A percentile compares a stretch with the other conserved stretches of the same genome.
Evolutionary conservation across 768 basidiomycete genomes (phyloP).

Genomic region (Piloderma croceum): DNA sequence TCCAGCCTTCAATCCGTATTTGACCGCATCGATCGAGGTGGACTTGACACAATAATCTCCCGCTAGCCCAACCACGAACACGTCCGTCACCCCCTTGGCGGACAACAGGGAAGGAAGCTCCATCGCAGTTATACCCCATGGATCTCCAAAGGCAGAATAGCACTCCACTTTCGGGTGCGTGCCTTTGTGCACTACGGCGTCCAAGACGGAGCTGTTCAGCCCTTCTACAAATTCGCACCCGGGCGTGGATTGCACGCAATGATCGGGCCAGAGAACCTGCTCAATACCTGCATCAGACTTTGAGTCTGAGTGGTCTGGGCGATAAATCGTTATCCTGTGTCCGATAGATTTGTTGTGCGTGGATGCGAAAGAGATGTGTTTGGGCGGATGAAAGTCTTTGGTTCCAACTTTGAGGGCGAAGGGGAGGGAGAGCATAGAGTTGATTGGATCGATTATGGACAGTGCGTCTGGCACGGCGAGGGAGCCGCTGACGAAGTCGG

Average conservation of each 20-base stretch:
- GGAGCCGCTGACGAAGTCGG: slow-evolving; percentile 75
- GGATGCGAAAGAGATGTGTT: slow-evolving; percentile 69
- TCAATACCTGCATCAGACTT: slow-evolving; percentile 27
- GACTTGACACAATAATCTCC: slow-evolving; percentile 74
- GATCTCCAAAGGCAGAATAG: slow-evolving; percentile 75
- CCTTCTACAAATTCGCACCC: slow-evolving; percentile 60
- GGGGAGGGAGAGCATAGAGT: slow-evolving; percentile 51
- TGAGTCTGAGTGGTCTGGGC: slow-evolving; percentile 35
- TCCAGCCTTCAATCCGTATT: slow-evolving; percentile 43
- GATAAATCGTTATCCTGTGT: too few relatives aligned
- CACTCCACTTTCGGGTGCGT: slow-evolving; percentile 57
- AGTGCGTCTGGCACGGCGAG: slow-evolving; percentile 64
- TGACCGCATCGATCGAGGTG: slow-evolving; percentile 49
- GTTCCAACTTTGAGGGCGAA: slow-evolving; percentile 50
- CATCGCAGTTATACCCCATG: slow-evolving; percentile 43
- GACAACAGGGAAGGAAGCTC: slow-evolving; percentile 40
- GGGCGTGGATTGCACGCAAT: slow-evolving; percentile 57
- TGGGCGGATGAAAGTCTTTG: slow-evolving; percentile 51
- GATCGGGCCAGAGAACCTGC: slow-evolving; percentile 77
- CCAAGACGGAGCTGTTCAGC: slow-evolving; percentile 36
- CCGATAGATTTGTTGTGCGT: slow-evolving; percentile 32
- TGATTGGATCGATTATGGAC: slow-evolving; percentile 50
- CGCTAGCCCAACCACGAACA: slow-evolving; percentile 66
- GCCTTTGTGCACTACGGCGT: slow-evolving; percentile 50
- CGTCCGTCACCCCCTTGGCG: slow-evolving; percentile 42